Conservation (phyloP, 2,329 filamentous ascomycete species). For the Cercospora nicotianae region DNA sequence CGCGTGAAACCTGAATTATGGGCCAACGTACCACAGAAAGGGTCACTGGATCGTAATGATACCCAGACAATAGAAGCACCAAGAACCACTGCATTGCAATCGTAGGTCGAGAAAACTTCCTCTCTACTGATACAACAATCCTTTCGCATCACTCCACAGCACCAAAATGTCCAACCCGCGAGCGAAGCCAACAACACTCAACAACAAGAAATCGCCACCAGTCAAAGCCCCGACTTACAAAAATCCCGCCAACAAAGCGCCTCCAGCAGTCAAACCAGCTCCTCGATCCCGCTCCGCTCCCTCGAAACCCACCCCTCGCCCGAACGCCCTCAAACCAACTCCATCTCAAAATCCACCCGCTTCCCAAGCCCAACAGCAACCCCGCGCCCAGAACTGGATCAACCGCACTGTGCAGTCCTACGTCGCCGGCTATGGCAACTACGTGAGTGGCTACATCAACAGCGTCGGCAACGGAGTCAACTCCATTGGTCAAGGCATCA, state of each 20-base stretch:
- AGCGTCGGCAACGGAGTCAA: slow-evolving; percentile 50
- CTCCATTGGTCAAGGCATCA: slow-evolving; percentile 48
- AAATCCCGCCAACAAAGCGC: slow-evolving; percentile 19
- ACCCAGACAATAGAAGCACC: not conserved
- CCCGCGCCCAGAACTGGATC: slow-evolving; percentile 46
- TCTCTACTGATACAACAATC: not conserved
- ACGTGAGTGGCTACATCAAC: slow-evolving; percentile 46
- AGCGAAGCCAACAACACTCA: slow-evolving; percentile 15
- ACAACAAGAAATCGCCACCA: slow-evolving; percentile 17
- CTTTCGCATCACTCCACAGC: not conserved
- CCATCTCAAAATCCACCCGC: slow-evolving; percentile 21
- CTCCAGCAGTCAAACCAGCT: slow-evolving; percentile 8
- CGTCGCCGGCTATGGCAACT: slow-evolving; percentile 47
- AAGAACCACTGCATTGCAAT: slow-evolving; percentile 8
- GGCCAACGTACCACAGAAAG: slow-evolving; percentile 7
- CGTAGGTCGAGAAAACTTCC: not conserved
- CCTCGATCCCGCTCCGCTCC: slow-evolving; percentile 13
- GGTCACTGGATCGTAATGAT: slow-evolving; percentile 14
- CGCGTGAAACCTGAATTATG: slow-evolving; percentile 10
- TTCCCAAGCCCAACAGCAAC: slow-evolving; percentile 11
- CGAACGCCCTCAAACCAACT: slow-evolving; percentile 13
- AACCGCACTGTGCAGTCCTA: slow-evolving; percentile 46
- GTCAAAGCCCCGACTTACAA: slow-evolving; percentile 19
- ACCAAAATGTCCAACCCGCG: slow-evolving; percentile 20
- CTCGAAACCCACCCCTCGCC: slow-evolving; percentile 11